Base-by-base conservation (phyloP, 2,329 filamentous ascomycete genomes). In the Dryadomyces sulphureus region DNA sequence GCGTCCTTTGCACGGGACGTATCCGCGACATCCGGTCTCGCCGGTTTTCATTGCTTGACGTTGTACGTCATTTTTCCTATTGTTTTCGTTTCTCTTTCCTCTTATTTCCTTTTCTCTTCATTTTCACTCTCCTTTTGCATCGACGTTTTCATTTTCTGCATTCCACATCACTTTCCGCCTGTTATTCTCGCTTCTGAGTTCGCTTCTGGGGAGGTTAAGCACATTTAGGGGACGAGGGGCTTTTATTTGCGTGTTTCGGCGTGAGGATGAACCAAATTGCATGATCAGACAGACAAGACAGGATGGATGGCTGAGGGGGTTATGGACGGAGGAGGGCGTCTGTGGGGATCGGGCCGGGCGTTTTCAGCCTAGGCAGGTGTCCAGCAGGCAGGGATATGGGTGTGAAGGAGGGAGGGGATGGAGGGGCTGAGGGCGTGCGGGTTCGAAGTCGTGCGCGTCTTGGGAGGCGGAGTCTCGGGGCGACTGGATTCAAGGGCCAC, bases 131-230 rank as follows among this genome's bases (percentile, higher is more conserved):
- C n/a, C n/a, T n/a, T n/a, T n/a, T n/a, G n/a, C n/a, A n/a, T n/a
- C n/a, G n/a, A n/a, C n/a, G n/a, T n/a, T n/a, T n/a, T n/a, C n/a
- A 20, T 22, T 38, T 14, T 14, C 36, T 21, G 36, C 17, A 14
- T 49, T 47, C 52, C 44, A 53, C 48, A 56, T 42, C 49, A 54
- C 50, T 56, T 56, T 59, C 52, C 50, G 51, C 54, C 55, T 58
- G 56, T 57, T 54, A 56, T 57, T 58, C 51, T 56, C 54, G 54
- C 51, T 53, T 56, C 52, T 45, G 50, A 52, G 50, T 49, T 52
- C 59, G 59, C 60, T 63, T 59, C 57, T 60, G 59, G 59, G 60
- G 58, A 61, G 56, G 62, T 59, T 55, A 50, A 54, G 56, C 30
- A 46, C 43, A 51, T 57, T 52, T 54, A 55, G 56, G 59, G 57